Conservation (phyloP, 1,284 basidiomycete genomes). For the Afroboletus lepidellus region DNA sequence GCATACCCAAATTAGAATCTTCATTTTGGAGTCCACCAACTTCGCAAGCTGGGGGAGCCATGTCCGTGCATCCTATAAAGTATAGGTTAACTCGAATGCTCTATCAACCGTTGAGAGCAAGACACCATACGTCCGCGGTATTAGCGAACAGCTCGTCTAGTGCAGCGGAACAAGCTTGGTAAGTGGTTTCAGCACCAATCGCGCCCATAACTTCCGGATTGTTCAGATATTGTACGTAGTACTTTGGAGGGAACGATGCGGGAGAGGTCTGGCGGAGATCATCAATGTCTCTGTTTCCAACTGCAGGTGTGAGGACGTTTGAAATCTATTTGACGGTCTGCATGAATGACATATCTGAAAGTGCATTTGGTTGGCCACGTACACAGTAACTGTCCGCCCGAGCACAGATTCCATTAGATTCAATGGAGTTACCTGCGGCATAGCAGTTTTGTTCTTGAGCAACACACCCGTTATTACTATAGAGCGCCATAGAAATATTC, state of each 20-base stretch:
- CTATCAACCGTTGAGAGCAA: neutral
- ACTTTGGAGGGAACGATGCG: slow-evolving; percentile 55
- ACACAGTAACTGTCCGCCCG: slow-evolving; percentile 59
- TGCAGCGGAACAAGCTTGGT: slow-evolving; percentile 43
- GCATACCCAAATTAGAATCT: slow-evolving; percentile 59
- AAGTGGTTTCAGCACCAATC: slow-evolving; percentile 54
- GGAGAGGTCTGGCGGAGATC: slow-evolving; percentile 58
- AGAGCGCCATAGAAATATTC: slow-evolving; percentile 49
- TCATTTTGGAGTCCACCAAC: slow-evolving; percentile 53
- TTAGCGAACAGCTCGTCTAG: slow-evolving; percentile 40
- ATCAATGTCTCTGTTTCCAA: slow-evolving; percentile 51
- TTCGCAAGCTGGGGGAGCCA: slow-evolving; percentile 51
- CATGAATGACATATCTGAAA: slow-evolving; percentile 42
- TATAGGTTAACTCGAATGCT: slow-evolving; percentile 16
- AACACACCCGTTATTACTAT: slow-evolving; percentile 50
- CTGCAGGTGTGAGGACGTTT: slow-evolving; percentile 49
- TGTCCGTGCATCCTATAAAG: slow-evolving; percentile 51
- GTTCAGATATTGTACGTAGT: slow-evolving; percentile 48
- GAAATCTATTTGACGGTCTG: too few species aligned
- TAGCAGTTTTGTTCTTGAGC: slow-evolving; percentile 31
- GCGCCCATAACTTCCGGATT: slow-evolving; percentile 34
- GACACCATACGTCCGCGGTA: slow-evolving; percentile 37
- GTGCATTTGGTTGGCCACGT: neutral
- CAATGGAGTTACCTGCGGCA: slow-evolving; percentile 42
- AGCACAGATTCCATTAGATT: slow-evolving; percentile 48